Conservation (phyloP, 768 basidiomycete genomes). For the Dictyophora rubrovolvata region DNA sequence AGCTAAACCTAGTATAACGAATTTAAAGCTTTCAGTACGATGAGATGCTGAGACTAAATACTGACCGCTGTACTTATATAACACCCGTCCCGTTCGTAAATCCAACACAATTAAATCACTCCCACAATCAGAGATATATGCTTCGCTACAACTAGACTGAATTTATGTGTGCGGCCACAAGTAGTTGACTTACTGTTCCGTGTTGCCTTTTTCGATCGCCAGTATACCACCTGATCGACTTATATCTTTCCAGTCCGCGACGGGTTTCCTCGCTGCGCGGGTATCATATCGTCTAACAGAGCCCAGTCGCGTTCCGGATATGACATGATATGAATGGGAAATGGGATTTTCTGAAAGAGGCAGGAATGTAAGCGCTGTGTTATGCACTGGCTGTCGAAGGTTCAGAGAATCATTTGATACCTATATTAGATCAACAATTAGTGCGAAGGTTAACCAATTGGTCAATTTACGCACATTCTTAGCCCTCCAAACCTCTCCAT, state of each 20-base stretch:
- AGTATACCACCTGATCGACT: constrained; percentile 54
- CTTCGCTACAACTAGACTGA: constrained; percentile 37
- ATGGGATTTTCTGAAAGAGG: constrained; percentile 23
- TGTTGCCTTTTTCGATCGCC: constrained; percentile 43
- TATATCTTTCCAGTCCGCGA: constrained; percentile 54
- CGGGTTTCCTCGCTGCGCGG: constrained; percentile 54
- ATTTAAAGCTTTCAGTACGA: background rate
- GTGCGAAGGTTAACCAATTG: background rate
- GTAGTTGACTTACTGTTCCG: constrained; percentile 47
- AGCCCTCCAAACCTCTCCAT: constrained; percentile 76
- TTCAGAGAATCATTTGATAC: constrained; percentile 64
- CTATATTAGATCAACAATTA: constrained; percentile 23
- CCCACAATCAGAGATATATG: constrained; percentile 58
- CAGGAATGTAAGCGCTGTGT: constrained; percentile 57
- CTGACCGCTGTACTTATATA: constrained; percentile 61
- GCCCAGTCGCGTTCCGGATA: constrained; percentile 67
- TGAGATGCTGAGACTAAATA: background rate
- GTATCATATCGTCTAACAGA: constrained; percentile 72
- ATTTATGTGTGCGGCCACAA: background rate
- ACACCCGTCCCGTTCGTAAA: constrained; percentile 50
- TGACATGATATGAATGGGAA: constrained; percentile 35
- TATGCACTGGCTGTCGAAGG: constrained; percentile 70
- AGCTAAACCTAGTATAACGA: constrained; percentile 41
- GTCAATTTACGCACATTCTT: constrained; percentile 47
- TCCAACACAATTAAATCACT: constrained; percentile 59